phyloP scores from a whole-genome alignment of 1,139 yeast genomes.

The Taphrina communis region DNA sequence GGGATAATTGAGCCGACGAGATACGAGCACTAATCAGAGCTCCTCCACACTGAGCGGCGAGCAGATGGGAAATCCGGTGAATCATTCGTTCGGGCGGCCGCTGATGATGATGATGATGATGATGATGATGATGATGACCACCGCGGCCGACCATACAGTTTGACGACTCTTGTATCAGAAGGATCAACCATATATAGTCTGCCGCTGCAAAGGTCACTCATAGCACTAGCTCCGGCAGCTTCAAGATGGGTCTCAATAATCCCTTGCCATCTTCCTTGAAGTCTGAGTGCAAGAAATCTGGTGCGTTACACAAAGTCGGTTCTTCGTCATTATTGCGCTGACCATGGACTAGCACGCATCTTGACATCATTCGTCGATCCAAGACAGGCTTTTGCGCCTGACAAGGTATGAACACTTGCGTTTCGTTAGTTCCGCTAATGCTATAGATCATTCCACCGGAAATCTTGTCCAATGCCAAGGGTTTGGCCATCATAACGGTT shows the following conservation, averaged over 20 bases:
- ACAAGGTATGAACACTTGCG: slow-evolving; percentile 54
- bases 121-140: not conserved
- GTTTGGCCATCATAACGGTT: slow-evolving; percentile 88
- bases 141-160: not conserved
- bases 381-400: slow-evolving; percentile 42
- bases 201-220: too few species aligned
- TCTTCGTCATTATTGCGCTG: slow-evolving; percentile 51
- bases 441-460: slow-evolving; percentile 72
- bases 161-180: too few species aligned
- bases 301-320: slow-evolving; percentile 85
- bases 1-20: not conserved
- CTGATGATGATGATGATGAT: not conserved
- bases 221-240: too few species aligned
- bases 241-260: slow-evolving; percentile 76
- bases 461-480: slow-evolving; percentile 86
- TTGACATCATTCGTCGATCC: slow-evolving; percentile 41
- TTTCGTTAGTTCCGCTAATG: not conserved
- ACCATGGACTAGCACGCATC: slow-evolving; percentile 16
- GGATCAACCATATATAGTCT: too few species aligned
- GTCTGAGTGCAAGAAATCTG: slow-evolving; percentile 95
- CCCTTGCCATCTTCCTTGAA: slow-evolving; percentile 91
- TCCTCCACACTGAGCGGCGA: not conserved
- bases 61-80: not conserved
- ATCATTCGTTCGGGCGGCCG: too few species aligned
- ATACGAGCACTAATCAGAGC: not conserved